Percentiles rank a stretch among this genome's conserved stretches.
Evolutionary conservation across 2,329 filamentous ascomycete genomes (phyloP).

Genomic region (Colletotrichum sp.): DNA sequence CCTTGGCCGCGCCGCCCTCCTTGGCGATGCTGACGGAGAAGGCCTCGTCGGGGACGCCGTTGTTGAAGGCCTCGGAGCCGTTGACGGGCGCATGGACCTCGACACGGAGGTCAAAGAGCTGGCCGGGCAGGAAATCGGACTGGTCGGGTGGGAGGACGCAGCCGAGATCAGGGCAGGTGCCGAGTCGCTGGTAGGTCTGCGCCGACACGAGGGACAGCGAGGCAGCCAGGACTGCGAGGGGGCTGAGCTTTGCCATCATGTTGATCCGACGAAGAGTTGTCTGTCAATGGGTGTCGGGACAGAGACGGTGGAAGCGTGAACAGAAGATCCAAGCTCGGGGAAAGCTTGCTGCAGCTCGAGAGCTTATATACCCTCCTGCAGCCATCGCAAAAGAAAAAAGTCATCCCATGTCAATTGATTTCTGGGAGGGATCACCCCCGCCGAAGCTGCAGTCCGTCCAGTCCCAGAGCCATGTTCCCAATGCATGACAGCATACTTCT

Average conservation of each 20-base stretch:
- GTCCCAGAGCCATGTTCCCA: neutral
- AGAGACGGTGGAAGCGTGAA: neutral
- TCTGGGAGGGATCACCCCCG: neutral
- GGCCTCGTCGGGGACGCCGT: conserved; percentile 71
- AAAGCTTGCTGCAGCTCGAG: conserved; percentile 2
- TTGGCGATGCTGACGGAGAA: conserved; percentile 80
- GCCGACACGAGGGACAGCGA: conserved; percentile 48
- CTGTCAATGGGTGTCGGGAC: conserved; percentile 6
- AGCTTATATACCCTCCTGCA: conserved; percentile 18
- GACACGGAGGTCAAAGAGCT: conserved; percentile 83
- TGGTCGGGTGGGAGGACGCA: conserved; percentile 67
- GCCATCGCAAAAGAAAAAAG: neutral
- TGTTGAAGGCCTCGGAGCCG: conserved; percentile 77
- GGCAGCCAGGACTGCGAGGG: conserved; percentile 36
- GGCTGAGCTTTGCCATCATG: conserved; percentile 43
- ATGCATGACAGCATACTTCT: conserved; percentile 4
- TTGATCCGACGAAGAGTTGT: conserved; percentile 11
- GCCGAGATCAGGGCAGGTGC: conserved; percentile 63
- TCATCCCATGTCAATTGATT: neutral
- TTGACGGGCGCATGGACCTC: conserved; percentile 84
- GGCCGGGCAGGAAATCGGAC: conserved; percentile 82
- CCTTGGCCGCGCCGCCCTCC: conserved; percentile 57
- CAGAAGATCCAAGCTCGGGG: neutral
- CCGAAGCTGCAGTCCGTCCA: neutral
- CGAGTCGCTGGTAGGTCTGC: conserved; percentile 66